Base-by-base conservation (phyloP, 192 early-diverging fungal genomes). In the Gonapodya prolifera region DNA sequence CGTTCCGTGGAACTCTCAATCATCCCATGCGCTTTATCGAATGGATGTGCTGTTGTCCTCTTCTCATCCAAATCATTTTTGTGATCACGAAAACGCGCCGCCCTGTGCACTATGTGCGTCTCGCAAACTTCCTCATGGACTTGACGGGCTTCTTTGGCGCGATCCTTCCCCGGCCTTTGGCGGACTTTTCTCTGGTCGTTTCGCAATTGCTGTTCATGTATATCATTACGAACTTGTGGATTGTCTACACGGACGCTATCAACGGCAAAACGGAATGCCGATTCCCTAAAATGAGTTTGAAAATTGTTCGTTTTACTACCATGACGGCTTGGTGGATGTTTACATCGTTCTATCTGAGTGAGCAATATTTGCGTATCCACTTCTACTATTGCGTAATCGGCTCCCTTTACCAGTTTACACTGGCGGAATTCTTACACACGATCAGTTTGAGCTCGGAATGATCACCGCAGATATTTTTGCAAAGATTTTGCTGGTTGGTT, bases 31-130 rank as follows among this genome's bases (percentile, higher is more conserved):
- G 30, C 30, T 79, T 78, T 29, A 29, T 81, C n/a, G 78, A 83
- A 75, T 83, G 82, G 82, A 74, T 76, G 2, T 78, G 78, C 36
- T 78, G 79, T 36, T 34, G 45, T 33, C 70, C 80, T 18, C 71
- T 80, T 13, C 76, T 84, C 17, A 83, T 84, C 34, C 74, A 77
- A 31, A 75, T 84, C n/a, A 82, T 83, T 30, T 80, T 77, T 30
- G 82, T 81, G 69, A 82, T 83, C 34, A 83, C 82, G 33, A 80
- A 83, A 33, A 77, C 69, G 35, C 35, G 61, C 31, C 2, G 77
- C 30, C 35, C 36, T 1, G 82, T 77, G 34, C 70, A 34, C 17
- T 33, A 2, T 18, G 75, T 77, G 33, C 75, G 75, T 1, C 69
- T 69, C 32, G 76, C 71, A 30, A 80, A 83, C 76, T 83, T 81